Conservation (phyloP, 352 stramenopile species). For the Phytophthora sp. region DNA sequence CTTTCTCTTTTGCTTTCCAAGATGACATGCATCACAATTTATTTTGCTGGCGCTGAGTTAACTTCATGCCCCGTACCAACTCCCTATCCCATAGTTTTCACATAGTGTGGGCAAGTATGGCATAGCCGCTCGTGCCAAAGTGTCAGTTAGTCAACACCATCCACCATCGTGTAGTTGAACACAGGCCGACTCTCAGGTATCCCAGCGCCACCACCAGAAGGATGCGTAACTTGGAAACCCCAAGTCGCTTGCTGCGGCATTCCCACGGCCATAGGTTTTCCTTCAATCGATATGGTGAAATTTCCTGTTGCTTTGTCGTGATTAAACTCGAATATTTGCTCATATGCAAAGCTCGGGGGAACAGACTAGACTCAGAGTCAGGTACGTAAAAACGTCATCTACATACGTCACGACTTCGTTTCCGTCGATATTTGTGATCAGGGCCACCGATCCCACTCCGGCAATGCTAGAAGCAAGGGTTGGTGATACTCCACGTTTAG, state of each 20-base stretch:
- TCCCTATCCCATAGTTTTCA: too few species aligned
- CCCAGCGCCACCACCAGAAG: not conserved
- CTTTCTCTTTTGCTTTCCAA: conserved; percentile 18
- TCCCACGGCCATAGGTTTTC: not conserved
- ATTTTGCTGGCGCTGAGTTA: too few species aligned
- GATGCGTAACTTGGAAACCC: conserved; percentile 2
- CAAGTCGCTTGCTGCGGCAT: not conserved
- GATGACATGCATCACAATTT: conserved; percentile 1
- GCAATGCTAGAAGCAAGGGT: not conserved
- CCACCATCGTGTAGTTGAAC: conserved; percentile 3
- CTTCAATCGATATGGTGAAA: conserved; percentile 6
- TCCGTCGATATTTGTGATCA: conserved; percentile 1
- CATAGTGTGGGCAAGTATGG: too few species aligned
- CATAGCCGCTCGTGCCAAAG: too few species aligned
- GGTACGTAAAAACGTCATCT: conserved; percentile 17
- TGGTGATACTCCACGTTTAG: not conserved
- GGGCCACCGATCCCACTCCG: not conserved
- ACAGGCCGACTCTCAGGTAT: not conserved
- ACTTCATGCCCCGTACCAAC: too few species aligned
- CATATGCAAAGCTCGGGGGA: conserved; percentile 5
- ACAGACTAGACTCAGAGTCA: conserved; percentile 4
- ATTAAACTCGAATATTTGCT: conserved; percentile 13
- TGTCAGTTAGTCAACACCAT: conserved; percentile 6
- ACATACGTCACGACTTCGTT: conserved; percentile 6
- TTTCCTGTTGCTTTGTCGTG: not conserved